A percentile compares a stretch with the other conserved stretches of the same genome.
Evolutionary conservation across 2,329 filamentous ascomycete species (phyloP).

Genomic region (Cladophialophora carrionii): DNA sequence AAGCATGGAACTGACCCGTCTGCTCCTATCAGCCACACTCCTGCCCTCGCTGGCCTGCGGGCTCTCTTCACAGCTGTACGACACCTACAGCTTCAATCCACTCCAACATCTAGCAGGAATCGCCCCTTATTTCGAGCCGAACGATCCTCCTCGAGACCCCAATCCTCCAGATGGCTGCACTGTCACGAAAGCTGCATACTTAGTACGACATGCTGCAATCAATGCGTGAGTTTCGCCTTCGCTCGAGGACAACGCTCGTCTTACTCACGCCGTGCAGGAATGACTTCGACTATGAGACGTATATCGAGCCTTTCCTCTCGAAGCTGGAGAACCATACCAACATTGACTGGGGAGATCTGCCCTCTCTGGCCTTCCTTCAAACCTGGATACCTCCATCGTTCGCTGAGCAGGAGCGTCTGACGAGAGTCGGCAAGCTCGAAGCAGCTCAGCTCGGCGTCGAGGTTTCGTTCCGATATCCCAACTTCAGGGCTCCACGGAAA

Average conservation of each 20-base stretch:
- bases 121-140: constrained; percentile 61
- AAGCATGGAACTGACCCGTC: not conserved
- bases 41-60: constrained; percentile 4
- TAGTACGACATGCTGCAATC: constrained; percentile 63
- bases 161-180: constrained; percentile 56
- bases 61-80: constrained; percentile 19
- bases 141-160: constrained; percentile 53
- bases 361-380: constrained; percentile 59
- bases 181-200: constrained; percentile 57
- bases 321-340: constrained; percentile 64
- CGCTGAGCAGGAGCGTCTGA: constrained; percentile 63
- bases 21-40: not conserved
- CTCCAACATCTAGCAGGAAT: constrained; percentile 61
- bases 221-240: constrained; percentile 47
- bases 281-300: constrained; percentile 62
- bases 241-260: not conserved
- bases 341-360: constrained; percentile 59
- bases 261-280: constrained; percentile 43
- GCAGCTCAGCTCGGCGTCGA: constrained; percentile 63
- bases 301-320: constrained; percentile 60
- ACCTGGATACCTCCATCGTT: constrained; percentile 63
- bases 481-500: constrained; percentile 56
- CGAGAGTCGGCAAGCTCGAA: constrained; percentile 63
- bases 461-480: constrained; percentile 62
- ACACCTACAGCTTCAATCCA: constrained; percentile 52